Base-by-base conservation (phyloP, 2,329 filamentous ascomycete genomes). In the Xylaria sp. region DNA sequence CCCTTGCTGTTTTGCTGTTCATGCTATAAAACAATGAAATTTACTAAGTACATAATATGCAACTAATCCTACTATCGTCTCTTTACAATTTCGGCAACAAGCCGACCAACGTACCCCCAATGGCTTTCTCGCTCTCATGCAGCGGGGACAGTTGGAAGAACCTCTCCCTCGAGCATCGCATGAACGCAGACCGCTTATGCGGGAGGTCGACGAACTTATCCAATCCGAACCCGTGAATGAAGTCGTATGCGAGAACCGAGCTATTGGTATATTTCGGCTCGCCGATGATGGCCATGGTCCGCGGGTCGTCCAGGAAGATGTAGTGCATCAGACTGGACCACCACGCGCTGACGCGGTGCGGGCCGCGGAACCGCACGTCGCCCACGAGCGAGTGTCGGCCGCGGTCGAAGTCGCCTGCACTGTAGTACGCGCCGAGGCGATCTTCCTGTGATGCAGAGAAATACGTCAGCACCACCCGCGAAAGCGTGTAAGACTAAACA, bases 251-350 rank as follows among this genome's bases (percentile, higher is more conserved):
- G 67, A 94, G 83, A 15, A 94, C 89, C 0, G 89, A 91, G 33
- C 84, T 86, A 75, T 91, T 92, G 4, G 89, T 91, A 67, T 87
- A 89, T 78, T 91, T 91, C 41, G 92, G 92, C 82, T 95, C 92
- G 69, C 90, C 90, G 8, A 90, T 86, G 9, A 89, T 85, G 69
- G 81, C 80, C 77, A 78, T 82, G 2, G 88, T 90, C 64, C 88
- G 85, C 65, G 86, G 83, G 72, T 90, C 88, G 73, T 90, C 88
- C 41, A 90, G 82, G 78, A 87, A 90, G 54, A 89, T 80, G 75
- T 88, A 90, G 79, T 90, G 88, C 83, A 90, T 89, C 76, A 88
- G 79, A 71, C 85, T 86, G 64, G 85, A 86, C 85, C 86, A 89
- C 87, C 88, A 90, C 1, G 87, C 88, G 67, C 84, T 85, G 43